Percentiles rank a stretch among this genome's conserved stretches.
phyloP scores from a whole-genome alignment of 805 yeast species.

The Candida ortonii region DNA sequence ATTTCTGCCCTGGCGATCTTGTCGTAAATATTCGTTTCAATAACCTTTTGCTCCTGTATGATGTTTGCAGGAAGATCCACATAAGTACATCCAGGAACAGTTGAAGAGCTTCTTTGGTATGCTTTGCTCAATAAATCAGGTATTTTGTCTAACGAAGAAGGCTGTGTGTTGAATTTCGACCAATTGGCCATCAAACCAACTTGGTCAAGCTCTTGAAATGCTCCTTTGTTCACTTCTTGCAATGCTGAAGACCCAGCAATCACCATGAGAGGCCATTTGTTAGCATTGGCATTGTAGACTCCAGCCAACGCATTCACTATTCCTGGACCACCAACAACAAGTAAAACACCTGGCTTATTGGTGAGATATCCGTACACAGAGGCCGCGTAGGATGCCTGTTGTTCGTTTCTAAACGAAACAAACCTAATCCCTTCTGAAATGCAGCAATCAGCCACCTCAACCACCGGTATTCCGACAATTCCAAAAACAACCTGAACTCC shows the following conservation, averaged over 20 bases:
- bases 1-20: constrained; percentile 16
- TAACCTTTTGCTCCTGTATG: constrained; percentile 36
- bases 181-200: constrained; percentile 42
- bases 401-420: constrained; percentile 66
- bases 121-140: constrained; percentile 45
- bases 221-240: constrained; percentile 52
- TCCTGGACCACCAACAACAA: constrained; percentile 79
- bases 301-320: constrained; percentile 67
- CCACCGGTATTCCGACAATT: constrained; percentile 73
- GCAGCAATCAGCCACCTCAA: constrained; percentile 63
- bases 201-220: constrained; percentile 72
- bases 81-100: constrained; percentile 61
- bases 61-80: constrained; percentile 64
- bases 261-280: constrained; percentile 64
- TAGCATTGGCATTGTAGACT: constrained; percentile 56
- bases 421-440: constrained; percentile 53
- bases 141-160: constrained; percentile 29
- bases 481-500: constrained; percentile 64
- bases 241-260: constrained; percentile 61
- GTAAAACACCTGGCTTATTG: constrained; percentile 60
- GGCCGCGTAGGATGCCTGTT: constrained; percentile 75
- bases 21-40: neutral
- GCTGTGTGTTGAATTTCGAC: constrained; percentile 47
- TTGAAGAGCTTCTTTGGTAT: constrained; percentile 42
- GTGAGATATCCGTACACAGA: constrained; percentile 66